Evolutionary conservation across 371 early-diverging fungal genomes (phyloP).

Genomic region (Fennellomyces sp.): DNA sequence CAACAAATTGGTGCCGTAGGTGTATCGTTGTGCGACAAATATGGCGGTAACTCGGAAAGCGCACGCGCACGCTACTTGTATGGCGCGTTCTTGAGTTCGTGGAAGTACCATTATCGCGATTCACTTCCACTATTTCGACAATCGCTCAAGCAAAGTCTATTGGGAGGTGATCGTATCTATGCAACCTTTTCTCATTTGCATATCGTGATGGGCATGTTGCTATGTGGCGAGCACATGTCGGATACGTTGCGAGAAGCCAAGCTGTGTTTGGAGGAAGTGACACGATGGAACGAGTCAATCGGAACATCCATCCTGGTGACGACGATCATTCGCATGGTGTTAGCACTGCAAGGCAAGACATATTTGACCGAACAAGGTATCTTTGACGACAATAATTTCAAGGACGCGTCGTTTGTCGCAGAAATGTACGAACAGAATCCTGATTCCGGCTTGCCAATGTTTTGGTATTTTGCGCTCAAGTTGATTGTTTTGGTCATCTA

Average conservation of each 20-base stretch:
- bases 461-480: slow-evolving; percentile 41
- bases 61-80: slow-evolving; percentile 41
- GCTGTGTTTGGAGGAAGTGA: slow-evolving; percentile 33
- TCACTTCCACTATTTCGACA: slow-evolving; percentile 36
- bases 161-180: slow-evolving; percentile 46
- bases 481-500: slow-evolving; percentile 29
- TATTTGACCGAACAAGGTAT: slow-evolving; percentile 25
- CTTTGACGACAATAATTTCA: slow-evolving; percentile 41
- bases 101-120: slow-evolving; percentile 44
- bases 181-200: slow-evolving; percentile 45
- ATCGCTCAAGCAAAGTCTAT: slow-evolving; percentile 41
- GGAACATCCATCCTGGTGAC: slow-evolving; percentile 30
- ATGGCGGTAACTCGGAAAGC: slow-evolving; percentile 44
- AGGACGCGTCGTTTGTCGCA: slow-evolving; percentile 28
- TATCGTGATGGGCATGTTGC: slow-evolving; percentile 32
- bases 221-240: slow-evolving; percentile 34
- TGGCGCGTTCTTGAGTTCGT: slow-evolving; percentile 35
- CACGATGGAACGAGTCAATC: slow-evolving; percentile 24
- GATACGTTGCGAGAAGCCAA: slow-evolving; percentile 43
- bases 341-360: slow-evolving; percentile 49
- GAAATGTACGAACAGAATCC: slow-evolving; percentile 21
- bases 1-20: slow-evolving; percentile 45
- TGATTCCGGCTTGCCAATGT: slow-evolving; percentile 20
- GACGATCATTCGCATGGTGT: slow-evolving; percentile 34
- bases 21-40: slow-evolving; percentile 36